Evolutionary conservation across 352 stramenopile species (phyloP), one percentile per base, ranked within the genome.

Genomic region (Globisporangium apiculatum): DNA sequence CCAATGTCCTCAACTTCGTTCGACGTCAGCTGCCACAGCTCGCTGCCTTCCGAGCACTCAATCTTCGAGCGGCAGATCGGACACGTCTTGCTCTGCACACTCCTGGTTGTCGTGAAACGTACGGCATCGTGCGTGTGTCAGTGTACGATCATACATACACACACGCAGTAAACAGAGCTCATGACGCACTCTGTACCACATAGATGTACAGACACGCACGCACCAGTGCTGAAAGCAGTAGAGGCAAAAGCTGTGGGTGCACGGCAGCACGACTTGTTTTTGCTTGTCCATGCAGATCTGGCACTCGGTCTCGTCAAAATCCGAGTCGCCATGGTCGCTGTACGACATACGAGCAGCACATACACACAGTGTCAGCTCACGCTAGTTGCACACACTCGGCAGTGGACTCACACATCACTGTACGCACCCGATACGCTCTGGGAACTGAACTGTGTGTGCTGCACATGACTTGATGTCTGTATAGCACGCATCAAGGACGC

Each of bases 251-350:
- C 82, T 91, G 61, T 91, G 82, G 1, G 75, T 69, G 63, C 82
- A 91, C 0, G 79, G 77, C 59, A 91, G 50, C 14, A 74, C 79
- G 11, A 91, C 76, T 63, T 91, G 76, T 66, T 90, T 91, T 60
- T 87, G 68, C 66, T 87, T 87, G 68, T 91, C 82, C 82, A 91
- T 91, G 65, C 82, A 91, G 48, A 91, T 91, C 59, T 89, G 78
- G 48, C 82, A 91, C 66, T 91, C 82, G 12, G 73, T 83, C 49
- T 91, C 82, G 52, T 91, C 81, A 73, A 86, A 87, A 35, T 80
- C 68, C 17, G 58, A 48, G n/a, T 79, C 63, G 8, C 57, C 64
- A 46, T 52, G 52, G 43, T 66, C 57, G 54, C 55, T 37, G 40
- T 42, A 47, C 40, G n/a, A 66, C 60, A 57, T 24, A 24, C 18